Evolutionary conservation across 805 yeast genomes (phyloP), one percentile per base, ranked within the genome.

Genomic region (Vanderwaltozyma verrucispora): DNA sequence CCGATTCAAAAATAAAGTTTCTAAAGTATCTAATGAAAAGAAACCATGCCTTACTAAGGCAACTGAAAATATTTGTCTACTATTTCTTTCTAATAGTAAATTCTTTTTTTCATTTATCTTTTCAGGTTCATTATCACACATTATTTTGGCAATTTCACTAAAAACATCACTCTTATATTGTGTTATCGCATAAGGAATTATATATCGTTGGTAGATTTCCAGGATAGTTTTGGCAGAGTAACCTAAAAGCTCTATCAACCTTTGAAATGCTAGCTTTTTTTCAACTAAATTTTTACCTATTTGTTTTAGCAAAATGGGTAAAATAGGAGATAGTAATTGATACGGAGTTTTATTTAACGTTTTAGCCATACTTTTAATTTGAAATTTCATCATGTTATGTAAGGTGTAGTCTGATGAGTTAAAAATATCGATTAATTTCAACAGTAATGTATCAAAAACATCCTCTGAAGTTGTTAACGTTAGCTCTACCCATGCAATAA

Each of bases 321-420:
- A 69, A 43, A 75, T 83, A 0, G 95, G 95, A 7, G 83, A 75
- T 16, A 86, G 63, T 12, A 89, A 59, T 53, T 81, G 84, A 74
- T 89, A 87, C 0, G 94, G 79, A 0, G 95, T 74, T 26, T 72
- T 61, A 1, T 65, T 59, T 46, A 74, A 72, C 1, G 74, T 64
- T 14, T 61, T 49, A 0, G 96, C 80, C 11, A 82, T 68, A 25
- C 68, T 60, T 17, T 73, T 61, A 4, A 89, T 60, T 39, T 77
- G 79, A 44, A 77, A 75, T 0, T 86, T 86, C 47, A 82, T 63
- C 47, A 84, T 75, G 1, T 77, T 72, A 43, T 75, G 77, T 18
- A 47, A 43, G 48, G 79, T 80, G 36, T 74, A 75, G 53, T 78
- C 78, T 3, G 65, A 50, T 14, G 80, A 81, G 4, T 80, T 80